Percentiles rank a stretch among this genome's conserved stretches.
Evolutionary conservation across 2,329 filamentous ascomycete species (phyloP).

Genomic region (Aspergillus sp.): DNA sequence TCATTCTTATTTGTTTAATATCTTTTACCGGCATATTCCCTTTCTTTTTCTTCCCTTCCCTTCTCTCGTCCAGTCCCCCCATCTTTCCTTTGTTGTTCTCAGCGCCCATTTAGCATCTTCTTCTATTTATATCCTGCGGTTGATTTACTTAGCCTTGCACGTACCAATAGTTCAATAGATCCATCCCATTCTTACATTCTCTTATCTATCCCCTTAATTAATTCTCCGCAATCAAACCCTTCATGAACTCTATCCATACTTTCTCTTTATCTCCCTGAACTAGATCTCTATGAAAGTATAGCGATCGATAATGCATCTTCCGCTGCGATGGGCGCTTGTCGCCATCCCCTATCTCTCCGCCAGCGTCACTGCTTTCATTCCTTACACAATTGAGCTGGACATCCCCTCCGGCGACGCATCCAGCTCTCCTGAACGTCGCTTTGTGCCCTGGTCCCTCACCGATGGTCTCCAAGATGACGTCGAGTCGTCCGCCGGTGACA

Average conservation of each 20-base stretch:
- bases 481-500: neutral
- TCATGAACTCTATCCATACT: neutral
- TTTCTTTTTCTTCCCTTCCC: neutral
- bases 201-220: neutral
- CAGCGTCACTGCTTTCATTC: neutral
- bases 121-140: too few species aligned
- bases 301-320: neutral
- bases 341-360: neutral
- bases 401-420: neutral
- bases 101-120: neutral
- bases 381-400: neutral
- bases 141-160: too few species aligned
- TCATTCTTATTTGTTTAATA: too few species aligned
- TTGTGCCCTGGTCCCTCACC: constrained; percentile 1
- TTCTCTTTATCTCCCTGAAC: too few species aligned
- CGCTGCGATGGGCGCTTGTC: neutral
- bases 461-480: neutral
- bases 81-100: neutral
- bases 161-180: too few species aligned
- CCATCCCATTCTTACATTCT: neutral
- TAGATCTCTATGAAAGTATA: neutral
- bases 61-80: neutral
- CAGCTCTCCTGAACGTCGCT: neutral
- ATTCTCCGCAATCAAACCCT: neutral
- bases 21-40: neutral